Evolutionary conservation across 208 protist species (phyloP), one percentile per base, ranked within the genome.

Genomic region (Trypanosoma scelopori): DNA sequence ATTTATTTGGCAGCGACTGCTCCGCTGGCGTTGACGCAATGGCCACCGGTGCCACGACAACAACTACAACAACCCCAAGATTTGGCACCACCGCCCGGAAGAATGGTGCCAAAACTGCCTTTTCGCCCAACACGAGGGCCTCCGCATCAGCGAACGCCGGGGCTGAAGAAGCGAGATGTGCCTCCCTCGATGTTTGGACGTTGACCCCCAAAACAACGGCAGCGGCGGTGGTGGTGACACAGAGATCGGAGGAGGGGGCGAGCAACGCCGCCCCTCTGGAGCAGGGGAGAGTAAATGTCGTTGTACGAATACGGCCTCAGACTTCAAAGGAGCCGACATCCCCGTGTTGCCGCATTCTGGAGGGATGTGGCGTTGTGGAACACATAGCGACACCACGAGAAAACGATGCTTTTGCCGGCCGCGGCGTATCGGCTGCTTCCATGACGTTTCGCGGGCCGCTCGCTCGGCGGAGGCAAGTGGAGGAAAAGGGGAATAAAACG

Each of bases 231-330:
- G 50, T 28, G 35, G 52, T 6, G 1, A 41, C 64, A 41, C 5
- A n/a, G n/a, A 20, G 15, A 18, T 15, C 9, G 12, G 39, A 11
- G 25, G 41, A 22, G 25, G 41, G 11, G n/a, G 23, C 20, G 0
- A 48, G 5, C 11, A 18, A 27, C 15, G 16, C 27, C 7, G 27
- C 5, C 25, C 13, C 18, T 35, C 45, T 67, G 32, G 49, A 66
- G 32, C 48, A 76, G 1, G 64, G 46, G 13, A 53, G 13, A 35
- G 47, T 69, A 5, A 52, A 74, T 46, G 81, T 91, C 11, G 68
- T 76, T 0, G 69, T 87, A 5, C 84, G 84, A 7, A 56, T 91
- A 30, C 78, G 84, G 20, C 84, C 79, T 27, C 35, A 35, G 3
- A 3, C n/a, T 48, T 42, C 22, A 16, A 32, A 5, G 1, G 43